Conservation (phyloP, 352 stramenopile species). For the Phytophthora agathidicida region DNA sequence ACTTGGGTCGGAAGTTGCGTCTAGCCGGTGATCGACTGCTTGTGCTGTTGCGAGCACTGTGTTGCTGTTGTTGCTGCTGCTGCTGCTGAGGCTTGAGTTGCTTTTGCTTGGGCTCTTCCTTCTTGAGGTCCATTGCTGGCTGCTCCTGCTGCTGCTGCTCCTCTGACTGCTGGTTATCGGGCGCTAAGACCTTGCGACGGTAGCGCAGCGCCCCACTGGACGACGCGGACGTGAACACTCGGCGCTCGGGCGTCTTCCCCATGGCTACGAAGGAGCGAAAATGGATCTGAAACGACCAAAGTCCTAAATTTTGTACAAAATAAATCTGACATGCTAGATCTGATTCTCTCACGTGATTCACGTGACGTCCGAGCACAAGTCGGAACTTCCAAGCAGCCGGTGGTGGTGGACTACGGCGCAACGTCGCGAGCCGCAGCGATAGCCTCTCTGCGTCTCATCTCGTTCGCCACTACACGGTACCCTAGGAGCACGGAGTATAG, state of each 20-base stretch:
- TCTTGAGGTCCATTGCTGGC: neutral
- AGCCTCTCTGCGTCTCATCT: too few species aligned
- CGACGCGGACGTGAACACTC: slow-evolving; percentile 18
- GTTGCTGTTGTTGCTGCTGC: neutral
- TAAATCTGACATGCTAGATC: too few species aligned
- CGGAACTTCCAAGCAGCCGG: too few species aligned
- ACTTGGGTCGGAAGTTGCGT: slow-evolving; percentile 12
- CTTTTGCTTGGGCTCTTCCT: slow-evolving; percentile 1
- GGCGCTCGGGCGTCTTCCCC: slow-evolving; percentile 58
- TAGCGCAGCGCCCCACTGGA: slow-evolving; percentile 44
- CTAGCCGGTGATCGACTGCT: slow-evolving; percentile 12
- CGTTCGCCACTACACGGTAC: too few species aligned
- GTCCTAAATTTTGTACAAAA: too few species aligned
- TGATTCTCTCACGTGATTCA: too few species aligned
- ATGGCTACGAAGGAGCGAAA: too few species aligned
- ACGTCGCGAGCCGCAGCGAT: too few species aligned
- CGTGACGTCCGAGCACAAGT: too few species aligned
- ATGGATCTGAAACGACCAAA: too few species aligned
- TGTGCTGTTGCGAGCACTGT: neutral
- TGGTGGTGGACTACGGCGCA: too few species aligned
- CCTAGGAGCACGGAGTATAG: too few species aligned
- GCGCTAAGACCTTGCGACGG: slow-evolving; percentile 49
- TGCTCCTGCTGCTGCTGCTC: slow-evolving; percentile 12
- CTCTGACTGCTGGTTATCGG: slow-evolving; percentile 42
- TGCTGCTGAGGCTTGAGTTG: slow-evolving; percentile 13